phyloP scores from a whole-genome alignment of 2,329 filamentous ascomycete species.

The Alternaria brassicicola region DNA sequence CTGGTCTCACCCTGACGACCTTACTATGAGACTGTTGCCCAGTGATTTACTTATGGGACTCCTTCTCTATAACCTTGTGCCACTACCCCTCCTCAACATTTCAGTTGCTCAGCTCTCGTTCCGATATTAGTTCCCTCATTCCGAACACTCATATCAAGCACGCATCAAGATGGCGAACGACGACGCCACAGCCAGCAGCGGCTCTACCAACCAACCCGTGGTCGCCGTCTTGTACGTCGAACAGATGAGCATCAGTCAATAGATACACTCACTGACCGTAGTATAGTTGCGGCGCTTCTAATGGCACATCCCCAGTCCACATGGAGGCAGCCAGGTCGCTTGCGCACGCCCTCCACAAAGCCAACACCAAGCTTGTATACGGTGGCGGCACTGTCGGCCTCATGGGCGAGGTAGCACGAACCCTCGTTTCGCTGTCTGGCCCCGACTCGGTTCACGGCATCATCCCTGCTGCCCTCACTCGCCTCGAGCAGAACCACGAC shows the following conservation, averaged over 20 bases:
- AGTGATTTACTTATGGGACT: background rate
- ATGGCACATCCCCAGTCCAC: constrained; percentile 75
- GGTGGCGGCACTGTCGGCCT: constrained; percentile 92
- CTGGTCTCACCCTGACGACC: background rate
- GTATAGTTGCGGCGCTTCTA: constrained; percentile 76
- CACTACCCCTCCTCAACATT: constrained; percentile 9
- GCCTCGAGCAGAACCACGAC: constrained; percentile 72
- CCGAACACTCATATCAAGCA: constrained; percentile 6
- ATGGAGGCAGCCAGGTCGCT: constrained; percentile 78
- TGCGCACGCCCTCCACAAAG: constrained; percentile 72
- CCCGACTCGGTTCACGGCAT: constrained; percentile 87
- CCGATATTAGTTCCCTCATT: constrained; percentile 15
- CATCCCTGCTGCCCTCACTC: constrained; percentile 84
- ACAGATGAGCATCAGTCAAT: background rate
- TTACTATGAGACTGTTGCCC: background rate
- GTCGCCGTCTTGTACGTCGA: constrained; percentile 81
- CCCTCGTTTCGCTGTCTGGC: constrained; percentile 81
- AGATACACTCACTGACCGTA: constrained; percentile 14
- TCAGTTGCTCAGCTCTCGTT: constrained; percentile 12
- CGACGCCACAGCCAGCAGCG: constrained; percentile 16
- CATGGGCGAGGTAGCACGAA: constrained; percentile 92
- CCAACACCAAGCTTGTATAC: constrained; percentile 86
- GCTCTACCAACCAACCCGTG: constrained; percentile 59
- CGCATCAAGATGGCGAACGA: constrained; percentile 29
- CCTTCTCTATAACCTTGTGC: background rate